Evolutionary conservation across 2,329 filamentous ascomycete species (phyloP).

Genomic region (Akanthomyces uredinophilus): DNA sequence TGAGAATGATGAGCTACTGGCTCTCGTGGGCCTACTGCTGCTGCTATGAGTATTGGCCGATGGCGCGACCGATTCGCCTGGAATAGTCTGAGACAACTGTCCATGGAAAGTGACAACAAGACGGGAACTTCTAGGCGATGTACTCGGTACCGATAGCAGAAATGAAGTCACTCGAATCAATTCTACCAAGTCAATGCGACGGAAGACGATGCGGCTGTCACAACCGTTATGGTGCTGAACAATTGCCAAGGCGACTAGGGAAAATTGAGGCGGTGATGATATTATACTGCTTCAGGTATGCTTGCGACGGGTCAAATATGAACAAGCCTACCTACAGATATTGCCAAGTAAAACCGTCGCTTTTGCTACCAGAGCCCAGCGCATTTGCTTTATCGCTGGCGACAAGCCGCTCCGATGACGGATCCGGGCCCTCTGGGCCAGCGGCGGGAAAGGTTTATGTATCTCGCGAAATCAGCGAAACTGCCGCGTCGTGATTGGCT

Average conservation of each 20-base stretch:
- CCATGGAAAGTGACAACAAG: not conserved
- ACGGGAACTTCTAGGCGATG: not conserved
- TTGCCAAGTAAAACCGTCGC: not conserved
- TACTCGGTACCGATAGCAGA: no score
- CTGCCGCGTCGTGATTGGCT: slow-evolving; percentile 14
- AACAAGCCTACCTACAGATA: not conserved
- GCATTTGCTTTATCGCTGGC: not conserved
- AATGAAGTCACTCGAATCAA: not conserved
- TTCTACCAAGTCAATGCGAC: not conserved
- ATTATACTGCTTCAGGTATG: not conserved
- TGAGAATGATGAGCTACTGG: not conserved
- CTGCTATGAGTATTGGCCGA: not conserved
- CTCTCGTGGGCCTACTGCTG: not conserved
- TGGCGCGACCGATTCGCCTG: not conserved
- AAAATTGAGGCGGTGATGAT: not conserved
- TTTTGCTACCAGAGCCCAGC: not conserved
- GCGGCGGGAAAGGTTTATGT: not conserved
- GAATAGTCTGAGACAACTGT: not conserved
- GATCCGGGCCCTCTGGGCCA: not conserved
- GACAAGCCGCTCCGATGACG: slow-evolving; percentile 14
- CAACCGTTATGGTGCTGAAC: not conserved
- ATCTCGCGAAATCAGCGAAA: not conserved
- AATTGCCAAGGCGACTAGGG: not conserved
- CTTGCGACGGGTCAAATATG: not conserved
- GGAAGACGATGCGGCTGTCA: not conserved